A percentile compares a stretch with the other conserved stretches of the same genome.
Evolutionary conservation across 2,329 filamentous ascomycete genomes (phyloP).

Genomic region (Colletotrichum phormii): DNA sequence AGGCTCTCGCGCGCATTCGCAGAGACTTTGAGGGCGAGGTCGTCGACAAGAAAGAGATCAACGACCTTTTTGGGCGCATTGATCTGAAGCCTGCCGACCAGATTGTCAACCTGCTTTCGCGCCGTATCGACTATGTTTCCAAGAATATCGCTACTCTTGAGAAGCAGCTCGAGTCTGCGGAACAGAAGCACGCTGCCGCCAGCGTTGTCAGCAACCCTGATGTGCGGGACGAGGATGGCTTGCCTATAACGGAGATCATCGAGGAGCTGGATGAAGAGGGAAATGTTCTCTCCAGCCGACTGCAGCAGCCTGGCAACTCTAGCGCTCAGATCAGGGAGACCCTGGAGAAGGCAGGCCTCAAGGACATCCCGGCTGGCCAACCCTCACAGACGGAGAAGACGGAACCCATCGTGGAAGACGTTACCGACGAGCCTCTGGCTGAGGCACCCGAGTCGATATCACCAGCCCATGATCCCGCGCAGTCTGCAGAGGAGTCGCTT

Average conservation of each 20-base stretch:
- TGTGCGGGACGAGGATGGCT: constrained; percentile 72
- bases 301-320: constrained; percentile 75
- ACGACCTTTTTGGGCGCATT: constrained; percentile 58
- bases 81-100: constrained; percentile 67
- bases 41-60: constrained; percentile 67
- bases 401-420: constrained; percentile 34
- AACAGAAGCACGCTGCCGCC: constrained; percentile 76
- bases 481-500: background rate
- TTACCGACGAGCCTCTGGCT: constrained; percentile 18
- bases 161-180: constrained; percentile 76
- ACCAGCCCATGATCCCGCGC: background rate
- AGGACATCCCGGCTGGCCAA: constrained; percentile 52
- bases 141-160: constrained; percentile 82
- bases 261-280: constrained; percentile 93
- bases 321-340: constrained; percentile 77
- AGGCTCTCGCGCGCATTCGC: constrained; percentile 69
- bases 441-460: background rate
- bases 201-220: constrained; percentile 70
- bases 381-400: constrained; percentile 5
- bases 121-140: constrained; percentile 89
- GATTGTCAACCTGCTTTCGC: constrained; percentile 74
- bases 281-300: constrained; percentile 78
- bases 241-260: constrained; percentile 89
- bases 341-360: constrained; percentile 80
- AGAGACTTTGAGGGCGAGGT: constrained; percentile 71